These are phyloP conservation scores for Ambrosiella xylebori DNA, from an alignment of 2,329 filamentous ascomycete genomes.

Conservation along the genomic window DNA sequence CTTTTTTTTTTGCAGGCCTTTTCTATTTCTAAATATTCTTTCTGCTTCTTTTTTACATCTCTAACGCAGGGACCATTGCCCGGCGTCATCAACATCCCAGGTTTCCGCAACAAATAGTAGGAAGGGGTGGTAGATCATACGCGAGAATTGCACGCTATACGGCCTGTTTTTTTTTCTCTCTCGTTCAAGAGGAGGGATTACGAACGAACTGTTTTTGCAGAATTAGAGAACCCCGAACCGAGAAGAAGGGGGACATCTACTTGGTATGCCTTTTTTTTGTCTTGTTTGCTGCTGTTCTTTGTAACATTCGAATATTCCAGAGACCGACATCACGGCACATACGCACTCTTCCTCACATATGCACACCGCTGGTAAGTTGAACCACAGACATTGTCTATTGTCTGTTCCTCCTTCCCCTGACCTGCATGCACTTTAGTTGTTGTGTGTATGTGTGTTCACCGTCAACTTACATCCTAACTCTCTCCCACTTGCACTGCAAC, in stretches of 20 bases:
- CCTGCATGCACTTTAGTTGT: background rate
- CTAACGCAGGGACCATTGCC: background rate
- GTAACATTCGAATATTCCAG: background rate
- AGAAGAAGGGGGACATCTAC: background rate
- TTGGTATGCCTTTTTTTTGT: background rate
- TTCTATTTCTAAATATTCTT: background rate
- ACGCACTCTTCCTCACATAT: background rate
- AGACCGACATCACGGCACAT: no score
- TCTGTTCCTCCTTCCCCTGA: background rate
- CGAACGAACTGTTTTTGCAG: background rate
- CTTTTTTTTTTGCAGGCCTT: background rate
- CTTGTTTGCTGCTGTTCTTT: background rate
- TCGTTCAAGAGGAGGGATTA: background rate
- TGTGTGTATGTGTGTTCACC: background rate
- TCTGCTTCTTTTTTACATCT: background rate
- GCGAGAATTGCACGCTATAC: background rate
- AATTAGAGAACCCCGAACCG: background rate
- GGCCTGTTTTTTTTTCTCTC: background rate
- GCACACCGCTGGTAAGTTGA: background rate
- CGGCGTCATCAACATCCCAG: background rate
- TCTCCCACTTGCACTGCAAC: background rate
- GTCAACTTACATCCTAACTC: background rate
- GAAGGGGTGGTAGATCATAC: background rate
- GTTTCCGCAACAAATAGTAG: background rate
- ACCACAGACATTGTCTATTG: background rate